Evolutionary conservation across 164 flowering plant genomes (phyloP).

Genomic region (Chloranthus sessilifolius): DNA sequence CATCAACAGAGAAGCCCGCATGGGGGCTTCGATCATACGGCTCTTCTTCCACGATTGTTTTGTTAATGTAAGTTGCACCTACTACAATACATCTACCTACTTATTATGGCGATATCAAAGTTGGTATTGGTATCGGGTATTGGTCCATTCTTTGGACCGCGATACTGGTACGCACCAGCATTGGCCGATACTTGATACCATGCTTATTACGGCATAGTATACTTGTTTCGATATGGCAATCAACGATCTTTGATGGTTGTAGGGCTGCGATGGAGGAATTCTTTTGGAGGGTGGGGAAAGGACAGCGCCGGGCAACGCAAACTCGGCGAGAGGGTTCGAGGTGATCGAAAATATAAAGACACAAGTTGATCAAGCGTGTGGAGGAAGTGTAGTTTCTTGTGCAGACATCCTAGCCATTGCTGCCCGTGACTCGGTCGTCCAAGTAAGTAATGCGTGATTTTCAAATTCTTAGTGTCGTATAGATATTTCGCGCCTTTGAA

Average conservation of each 20-base stretch:
- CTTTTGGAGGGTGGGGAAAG: slow-evolving; percentile 17
- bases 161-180: too few relatives aligned
- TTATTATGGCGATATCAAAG: too few relatives aligned
- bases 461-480: too few relatives aligned
- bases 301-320: slow-evolving; percentile 6
- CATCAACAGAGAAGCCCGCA: slow-evolving; percentile 26
- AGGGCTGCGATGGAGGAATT: slow-evolving; percentile 24
- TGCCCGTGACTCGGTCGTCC: slow-evolving; percentile 2
- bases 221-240: too few relatives aligned
- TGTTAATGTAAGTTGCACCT: slow-evolving; percentile 15
- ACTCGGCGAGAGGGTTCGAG: slow-evolving; percentile 16
- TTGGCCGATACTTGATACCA: too few relatives aligned
- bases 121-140: too few relatives aligned
- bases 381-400: slow-evolving; percentile 21
- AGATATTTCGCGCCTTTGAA: too few relatives aligned
- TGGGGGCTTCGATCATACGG: slow-evolving; percentile 37
- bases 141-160: too few relatives aligned
- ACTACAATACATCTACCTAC: too few relatives aligned
- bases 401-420: slow-evolving; percentile 10
- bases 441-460: background rate
- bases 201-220: too few relatives aligned
- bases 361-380: slow-evolving; percentile 24
- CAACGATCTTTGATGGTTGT: too few relatives aligned
- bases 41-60: slow-evolving; percentile 45
- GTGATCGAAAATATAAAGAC: slow-evolving; percentile 19